Evolutionary conservation across 768 basidiomycete species (phyloP).

Genomic region (Pisolithus orientalis): DNA sequence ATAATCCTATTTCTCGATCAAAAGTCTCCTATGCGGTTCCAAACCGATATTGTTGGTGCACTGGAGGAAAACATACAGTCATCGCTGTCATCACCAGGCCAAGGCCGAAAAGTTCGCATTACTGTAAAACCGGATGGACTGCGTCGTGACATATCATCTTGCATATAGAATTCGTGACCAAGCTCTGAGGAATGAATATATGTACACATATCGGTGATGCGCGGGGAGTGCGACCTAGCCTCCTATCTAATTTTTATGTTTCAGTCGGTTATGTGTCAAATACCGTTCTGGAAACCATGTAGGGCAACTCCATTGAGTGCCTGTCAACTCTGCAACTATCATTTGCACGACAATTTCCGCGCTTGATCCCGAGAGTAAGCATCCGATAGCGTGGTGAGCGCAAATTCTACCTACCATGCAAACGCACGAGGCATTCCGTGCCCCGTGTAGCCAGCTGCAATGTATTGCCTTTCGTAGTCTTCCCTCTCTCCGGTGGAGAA

Average conservation of each 20-base stretch:
- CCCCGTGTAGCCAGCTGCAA: slow-evolving; percentile 67
- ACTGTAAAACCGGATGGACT: no score
- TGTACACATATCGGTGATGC: no score
- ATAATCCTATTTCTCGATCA: background rate
- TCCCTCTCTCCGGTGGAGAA: slow-evolving; percentile 14
- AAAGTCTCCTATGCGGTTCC: no score
- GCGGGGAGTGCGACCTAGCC: no score
- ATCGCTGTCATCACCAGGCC: no score
- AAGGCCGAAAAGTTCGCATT: no score
- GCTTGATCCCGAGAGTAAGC: slow-evolving; percentile 27
- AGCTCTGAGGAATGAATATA: no score
- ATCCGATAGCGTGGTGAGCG: background rate
- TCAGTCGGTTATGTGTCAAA: slow-evolving; percentile 30
- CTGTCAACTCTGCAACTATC: slow-evolving; percentile 43
- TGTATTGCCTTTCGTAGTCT: slow-evolving; percentile 53
- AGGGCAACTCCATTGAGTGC: slow-evolving; percentile 43
- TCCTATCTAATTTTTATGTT: background rate
- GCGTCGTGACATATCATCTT: no score
- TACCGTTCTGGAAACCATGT: slow-evolving; percentile 59
- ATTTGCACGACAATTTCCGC: slow-evolving; percentile 59
- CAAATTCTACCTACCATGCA: slow-evolving; percentile 39
- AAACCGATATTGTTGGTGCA: no score
- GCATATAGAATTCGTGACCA: no score
- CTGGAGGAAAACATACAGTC: no score
- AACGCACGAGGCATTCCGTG: slow-evolving; percentile 80